phyloP scores from a whole-genome alignment of 495 filamentous ascomycete species.

The Lasiosphaeriaceae sp. region DNA sequence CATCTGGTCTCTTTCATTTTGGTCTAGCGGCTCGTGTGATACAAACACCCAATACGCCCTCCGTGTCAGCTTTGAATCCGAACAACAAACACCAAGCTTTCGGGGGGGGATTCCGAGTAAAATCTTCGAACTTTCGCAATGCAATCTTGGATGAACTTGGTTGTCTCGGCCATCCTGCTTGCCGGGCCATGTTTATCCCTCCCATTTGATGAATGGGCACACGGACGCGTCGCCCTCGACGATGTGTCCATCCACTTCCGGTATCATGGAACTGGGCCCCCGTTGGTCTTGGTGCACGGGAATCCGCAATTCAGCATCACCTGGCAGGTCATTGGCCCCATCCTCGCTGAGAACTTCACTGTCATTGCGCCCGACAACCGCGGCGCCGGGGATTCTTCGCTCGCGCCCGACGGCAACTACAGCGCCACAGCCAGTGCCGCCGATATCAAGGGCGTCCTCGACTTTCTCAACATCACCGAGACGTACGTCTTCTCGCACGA shows the following conservation, averaged over 20 bases:
- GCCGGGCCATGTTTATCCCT: too few species aligned
- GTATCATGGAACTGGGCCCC: slow-evolving; percentile 36
- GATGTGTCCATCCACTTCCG: slow-evolving; percentile 40
- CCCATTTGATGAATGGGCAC: slow-evolving; percentile 7
- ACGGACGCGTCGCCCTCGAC: slow-evolving; percentile 32
- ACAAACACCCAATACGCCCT: too few species aligned
- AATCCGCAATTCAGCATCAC: slow-evolving; percentile 39
- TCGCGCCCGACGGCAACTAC: slow-evolving; percentile 33
- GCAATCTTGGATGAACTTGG: too few species aligned
- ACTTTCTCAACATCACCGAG: slow-evolving; percentile 38
- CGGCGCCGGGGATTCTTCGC: slow-evolving; percentile 33
- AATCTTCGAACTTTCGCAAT: too few species aligned
- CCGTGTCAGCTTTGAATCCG: too few species aligned
- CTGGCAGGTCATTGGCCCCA: slow-evolving; percentile 54
- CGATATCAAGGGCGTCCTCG: slow-evolving; percentile 36
- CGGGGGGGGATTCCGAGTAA: too few species aligned
- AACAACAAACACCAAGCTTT: too few species aligned
- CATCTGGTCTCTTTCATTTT: too few species aligned
- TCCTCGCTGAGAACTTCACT: slow-evolving; percentile 53
- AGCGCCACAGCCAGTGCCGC: slow-evolving; percentile 25
- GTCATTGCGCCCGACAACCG: slow-evolving; percentile 41
- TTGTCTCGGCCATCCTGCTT: too few species aligned
- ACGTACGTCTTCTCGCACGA: slow-evolving; percentile 38
- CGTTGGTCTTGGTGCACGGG: slow-evolving; percentile 37
- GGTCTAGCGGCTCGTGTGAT: too few species aligned